A percentile compares a stretch with the other conserved stretches of the same genome.
Evolutionary conservation across 2,329 filamentous ascomycete species (phyloP).

Genomic region (Fusarium devonianum): DNA sequence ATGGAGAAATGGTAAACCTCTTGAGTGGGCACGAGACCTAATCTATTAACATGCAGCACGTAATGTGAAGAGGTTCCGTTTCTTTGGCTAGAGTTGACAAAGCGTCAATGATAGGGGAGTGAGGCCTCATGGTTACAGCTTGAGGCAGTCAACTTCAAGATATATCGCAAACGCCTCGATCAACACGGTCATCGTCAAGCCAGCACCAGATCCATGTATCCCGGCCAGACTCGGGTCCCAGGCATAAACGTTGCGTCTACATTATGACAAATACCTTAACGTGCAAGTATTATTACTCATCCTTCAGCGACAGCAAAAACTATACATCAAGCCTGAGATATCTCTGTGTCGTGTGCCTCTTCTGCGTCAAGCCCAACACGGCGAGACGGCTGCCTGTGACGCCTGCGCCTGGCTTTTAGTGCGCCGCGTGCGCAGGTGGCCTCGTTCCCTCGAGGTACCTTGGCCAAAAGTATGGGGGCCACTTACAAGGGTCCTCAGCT

Average conservation of each 20-base stretch:
- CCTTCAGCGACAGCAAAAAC: neutral
- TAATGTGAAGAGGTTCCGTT: neutral
- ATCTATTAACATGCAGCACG: neutral
- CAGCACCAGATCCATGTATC: constrained; percentile 3
- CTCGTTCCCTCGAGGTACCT: constrained; percentile 24
- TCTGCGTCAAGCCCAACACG: constrained; percentile 12
- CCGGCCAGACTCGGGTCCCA: constrained; percentile 2
- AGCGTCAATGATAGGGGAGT: too few relatives aligned
- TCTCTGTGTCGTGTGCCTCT: constrained; percentile 33
- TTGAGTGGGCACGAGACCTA: constrained; percentile 27
- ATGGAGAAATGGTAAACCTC: constrained; percentile 5
- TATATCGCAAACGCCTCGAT: too few relatives aligned
- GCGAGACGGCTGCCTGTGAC: constrained; percentile 30
- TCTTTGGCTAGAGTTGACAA: constrained; percentile 2
- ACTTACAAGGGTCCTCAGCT: constrained; percentile 30
- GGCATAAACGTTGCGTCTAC: constrained; percentile 15
- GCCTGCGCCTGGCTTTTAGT: too few relatives aligned
- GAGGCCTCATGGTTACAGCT: too few relatives aligned
- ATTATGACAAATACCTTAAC: constrained; percentile 21
- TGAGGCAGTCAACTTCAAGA: neutral
- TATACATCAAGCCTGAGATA: constrained; percentile 9
- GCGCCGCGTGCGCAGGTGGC: constrained; percentile 30
- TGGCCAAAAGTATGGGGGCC: constrained; percentile 9
- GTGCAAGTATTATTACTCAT: constrained; percentile 27
- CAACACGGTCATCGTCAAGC: neutral